Evolutionary conservation across 805 yeast species (phyloP).

Genomic region (Yarrowia hollandica): DNA sequence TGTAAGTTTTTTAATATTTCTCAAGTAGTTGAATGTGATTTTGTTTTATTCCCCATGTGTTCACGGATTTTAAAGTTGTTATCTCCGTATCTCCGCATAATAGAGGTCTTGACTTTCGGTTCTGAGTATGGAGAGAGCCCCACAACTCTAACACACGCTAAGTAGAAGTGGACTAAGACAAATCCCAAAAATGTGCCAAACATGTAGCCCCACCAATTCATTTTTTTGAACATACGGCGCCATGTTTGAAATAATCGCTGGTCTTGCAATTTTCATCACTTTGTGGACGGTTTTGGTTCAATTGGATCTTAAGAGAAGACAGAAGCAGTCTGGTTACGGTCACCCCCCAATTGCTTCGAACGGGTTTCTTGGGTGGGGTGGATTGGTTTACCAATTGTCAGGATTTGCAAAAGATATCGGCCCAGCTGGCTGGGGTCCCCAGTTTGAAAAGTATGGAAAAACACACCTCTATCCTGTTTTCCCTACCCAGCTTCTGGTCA

Average conservation of each 20-base stretch:
- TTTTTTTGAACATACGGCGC: no score
- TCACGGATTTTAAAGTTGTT: no score
- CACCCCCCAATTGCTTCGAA: background rate
- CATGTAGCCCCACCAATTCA: no score
- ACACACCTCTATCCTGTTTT: background rate
- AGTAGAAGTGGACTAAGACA: background rate
- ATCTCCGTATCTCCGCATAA: no score
- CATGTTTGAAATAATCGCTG: background rate
- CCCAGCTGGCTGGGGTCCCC: background rate
- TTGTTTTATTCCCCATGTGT: no score
- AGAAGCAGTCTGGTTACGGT: background rate
- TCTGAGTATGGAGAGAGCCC: no score
- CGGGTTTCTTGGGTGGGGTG: constrained; percentile 18
- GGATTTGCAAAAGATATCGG: background rate
- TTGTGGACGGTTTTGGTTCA: background rate
- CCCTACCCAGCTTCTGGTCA: constrained; percentile 27
- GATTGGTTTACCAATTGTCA: background rate
- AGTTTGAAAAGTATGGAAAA: background rate
- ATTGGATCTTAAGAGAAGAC: background rate
- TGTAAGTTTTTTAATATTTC: background rate
- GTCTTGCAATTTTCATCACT: background rate
- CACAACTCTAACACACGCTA: background rate
- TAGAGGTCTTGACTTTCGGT: no score
- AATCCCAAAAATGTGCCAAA: background rate
- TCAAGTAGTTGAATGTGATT: no score